Evolutionary conservation across 2,329 filamentous ascomycete species (phyloP).

Genomic region (Akanthomyces muscarius): DNA sequence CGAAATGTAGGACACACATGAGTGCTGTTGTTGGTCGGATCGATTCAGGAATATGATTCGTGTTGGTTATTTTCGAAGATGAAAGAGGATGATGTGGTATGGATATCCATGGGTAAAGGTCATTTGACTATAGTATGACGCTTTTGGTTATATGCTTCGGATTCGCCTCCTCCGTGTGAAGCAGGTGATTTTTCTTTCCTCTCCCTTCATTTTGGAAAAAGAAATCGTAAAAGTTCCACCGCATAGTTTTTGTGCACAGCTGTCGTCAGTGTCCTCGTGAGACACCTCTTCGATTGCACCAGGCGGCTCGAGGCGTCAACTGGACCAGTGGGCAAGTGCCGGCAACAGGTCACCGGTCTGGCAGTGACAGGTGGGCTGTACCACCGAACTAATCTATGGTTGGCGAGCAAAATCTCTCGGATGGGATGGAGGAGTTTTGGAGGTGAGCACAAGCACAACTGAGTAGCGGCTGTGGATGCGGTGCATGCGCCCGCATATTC

Average conservation of each 20-base stretch:
- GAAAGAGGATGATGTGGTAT: neutral
- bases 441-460: neutral
- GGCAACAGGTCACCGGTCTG: neutral
- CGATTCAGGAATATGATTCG: too few relatives aligned
- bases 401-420: neutral
- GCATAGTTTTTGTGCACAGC: neutral
- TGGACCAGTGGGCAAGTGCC: neutral
- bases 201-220: neutral
- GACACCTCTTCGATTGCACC: neutral
- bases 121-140: too few relatives aligned
- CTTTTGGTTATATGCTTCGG: neutral
- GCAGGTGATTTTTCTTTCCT: neutral
- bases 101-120: neutral
- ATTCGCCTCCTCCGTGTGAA: neutral
- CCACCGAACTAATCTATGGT: neutral
- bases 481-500: neutral
- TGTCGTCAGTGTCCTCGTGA: neutral
- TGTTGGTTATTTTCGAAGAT: neutral
- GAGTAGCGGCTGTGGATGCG: constrained; percentile 4
- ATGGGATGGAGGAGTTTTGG: neutral
- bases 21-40: neutral
- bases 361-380: neutral
- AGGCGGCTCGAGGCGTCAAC: neutral
- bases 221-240: neutral
- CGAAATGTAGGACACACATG: neutral